These are phyloP conservation scores for Xylariaceae sp. DNA, from an alignment of 2,329 filamentous ascomycete species.

Conservation along the genomic window DNA sequence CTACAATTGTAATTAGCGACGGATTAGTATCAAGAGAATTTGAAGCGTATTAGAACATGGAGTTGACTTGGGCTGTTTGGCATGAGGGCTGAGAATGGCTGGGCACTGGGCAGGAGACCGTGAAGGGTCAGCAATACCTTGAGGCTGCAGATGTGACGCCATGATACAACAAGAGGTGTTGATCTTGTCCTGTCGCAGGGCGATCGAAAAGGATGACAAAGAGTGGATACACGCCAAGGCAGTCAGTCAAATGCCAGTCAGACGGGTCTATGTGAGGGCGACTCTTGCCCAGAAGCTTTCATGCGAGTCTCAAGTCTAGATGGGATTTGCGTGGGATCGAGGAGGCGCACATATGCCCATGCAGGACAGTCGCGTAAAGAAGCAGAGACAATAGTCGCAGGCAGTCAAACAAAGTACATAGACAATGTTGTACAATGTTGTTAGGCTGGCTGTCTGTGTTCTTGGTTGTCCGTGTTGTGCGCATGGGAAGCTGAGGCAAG, in stretches of 20 bases:
- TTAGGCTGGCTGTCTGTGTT: neutral
- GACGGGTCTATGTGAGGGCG: neutral
- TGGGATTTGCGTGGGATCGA: constrained; percentile 7
- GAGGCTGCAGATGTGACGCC: constrained; percentile 14
- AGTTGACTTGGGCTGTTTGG: neutral
- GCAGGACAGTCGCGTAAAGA: neutral
- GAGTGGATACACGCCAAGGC: constrained; percentile 5
- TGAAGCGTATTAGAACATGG: neutral
- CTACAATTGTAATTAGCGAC: constrained; percentile 19
- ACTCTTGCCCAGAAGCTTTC: constrained; percentile 8
- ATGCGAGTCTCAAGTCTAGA: constrained; percentile 8
- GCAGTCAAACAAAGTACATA: constrained; percentile 1
- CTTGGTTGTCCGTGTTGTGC: neutral
- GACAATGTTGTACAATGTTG: neutral
- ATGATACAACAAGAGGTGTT: constrained; percentile 7
- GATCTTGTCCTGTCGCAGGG: constrained; percentile 5
- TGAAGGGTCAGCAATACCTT: constrained; percentile 11
- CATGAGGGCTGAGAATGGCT: neutral
- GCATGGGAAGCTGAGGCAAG: neutral
- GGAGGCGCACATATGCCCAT: constrained; percentile 14
- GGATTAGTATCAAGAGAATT: constrained; percentile 4
- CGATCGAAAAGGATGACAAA: constrained; percentile 6
- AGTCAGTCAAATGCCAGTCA: neutral
- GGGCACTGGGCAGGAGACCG: neutral
- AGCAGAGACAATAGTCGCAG: neutral